Conservation (phyloP, 495 filamentous ascomycete species). For the Aspergillus affinis region DNA sequence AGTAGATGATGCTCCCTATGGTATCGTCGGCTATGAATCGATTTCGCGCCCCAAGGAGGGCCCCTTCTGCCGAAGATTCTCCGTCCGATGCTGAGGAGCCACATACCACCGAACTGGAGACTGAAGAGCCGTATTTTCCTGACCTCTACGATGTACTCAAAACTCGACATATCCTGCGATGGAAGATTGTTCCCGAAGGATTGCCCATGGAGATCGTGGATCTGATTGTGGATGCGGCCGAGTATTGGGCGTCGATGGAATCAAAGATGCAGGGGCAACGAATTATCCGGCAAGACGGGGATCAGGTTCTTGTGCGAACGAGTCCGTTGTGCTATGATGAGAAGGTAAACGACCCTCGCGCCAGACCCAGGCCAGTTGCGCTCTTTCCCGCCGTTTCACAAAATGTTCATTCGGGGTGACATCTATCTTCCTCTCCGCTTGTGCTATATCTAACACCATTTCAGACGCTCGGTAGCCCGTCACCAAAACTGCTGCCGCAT, state of each 20-base stretch:
- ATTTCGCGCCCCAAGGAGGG: slow-evolving; percentile 1
- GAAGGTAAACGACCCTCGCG: slow-evolving; percentile 22
- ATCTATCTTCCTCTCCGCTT: background rate
- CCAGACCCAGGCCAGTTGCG: too few relatives aligned
- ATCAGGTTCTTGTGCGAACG: slow-evolving; percentile 40
- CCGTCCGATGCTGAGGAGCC: background rate
- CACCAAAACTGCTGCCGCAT: slow-evolving; percentile 34
- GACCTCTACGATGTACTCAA: slow-evolving; percentile 36
- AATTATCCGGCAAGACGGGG: slow-evolving; percentile 35
- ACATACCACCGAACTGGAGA: background rate
- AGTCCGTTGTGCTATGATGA: slow-evolving; percentile 41
- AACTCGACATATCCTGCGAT: slow-evolving; percentile 35
- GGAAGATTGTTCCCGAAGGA: slow-evolving; percentile 39
- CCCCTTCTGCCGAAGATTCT: slow-evolving; percentile 1
- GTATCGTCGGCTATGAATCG: slow-evolving; percentile 5
- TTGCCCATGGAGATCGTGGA: slow-evolving; percentile 68
- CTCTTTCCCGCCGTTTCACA: background rate
- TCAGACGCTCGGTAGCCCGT: slow-evolving; percentile 19
- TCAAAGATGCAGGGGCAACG: slow-evolving; percentile 27
- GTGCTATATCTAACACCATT: background rate
- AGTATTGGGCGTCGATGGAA: slow-evolving; percentile 64
- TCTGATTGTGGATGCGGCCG: slow-evolving; percentile 63
- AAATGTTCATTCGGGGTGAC: too few relatives aligned
- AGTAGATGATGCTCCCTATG: slow-evolving; percentile 10
- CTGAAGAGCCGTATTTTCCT: slow-evolving; percentile 24